Percentiles rank a stretch among this genome's conserved stretches.
These are phyloP conservation scores for Malus hybrid DNA, from an alignment of 331 rosid genomes.

Conservation along the genomic window DNA sequence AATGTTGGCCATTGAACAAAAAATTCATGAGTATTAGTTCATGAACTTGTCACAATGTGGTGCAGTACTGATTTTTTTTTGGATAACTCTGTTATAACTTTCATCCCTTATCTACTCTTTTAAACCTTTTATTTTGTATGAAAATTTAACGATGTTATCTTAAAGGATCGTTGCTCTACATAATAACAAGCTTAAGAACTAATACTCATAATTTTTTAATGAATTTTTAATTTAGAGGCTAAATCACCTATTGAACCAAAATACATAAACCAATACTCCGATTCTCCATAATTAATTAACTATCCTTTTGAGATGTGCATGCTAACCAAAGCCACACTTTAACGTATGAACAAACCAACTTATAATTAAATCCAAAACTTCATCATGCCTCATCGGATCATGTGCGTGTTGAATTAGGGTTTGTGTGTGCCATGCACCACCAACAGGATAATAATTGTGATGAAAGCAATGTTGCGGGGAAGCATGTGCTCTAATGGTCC, in stretches of 20 bases:
- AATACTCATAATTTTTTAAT: not conserved
- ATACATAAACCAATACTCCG: not conserved
- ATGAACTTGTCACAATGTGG: not conserved
- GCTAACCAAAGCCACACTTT: not conserved
- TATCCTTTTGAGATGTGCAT: not conserved
- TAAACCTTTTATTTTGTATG: not conserved
- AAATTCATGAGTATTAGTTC: not conserved
- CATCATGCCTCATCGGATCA: not conserved
- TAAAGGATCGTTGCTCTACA: not conserved
- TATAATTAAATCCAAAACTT: not conserved
- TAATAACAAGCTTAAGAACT: not conserved
- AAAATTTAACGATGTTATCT: not conserved
- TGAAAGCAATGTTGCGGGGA: not conserved
- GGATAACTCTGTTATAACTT: too few relatives aligned
- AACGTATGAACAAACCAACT: not conserved
- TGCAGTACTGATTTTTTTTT: not conserved
- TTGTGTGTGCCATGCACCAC: not conserved
- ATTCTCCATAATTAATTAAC: not conserved
- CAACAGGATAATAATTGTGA: not conserved
- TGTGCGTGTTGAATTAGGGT: not conserved
- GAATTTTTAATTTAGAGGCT: not conserved
- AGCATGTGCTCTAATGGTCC: not conserved
- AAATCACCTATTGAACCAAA: not conserved
- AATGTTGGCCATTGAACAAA: not conserved
- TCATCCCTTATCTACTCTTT: not conserved